Conservation (phyloP, 805 yeast genomes). For the Saturnispora sekii region DNA sequence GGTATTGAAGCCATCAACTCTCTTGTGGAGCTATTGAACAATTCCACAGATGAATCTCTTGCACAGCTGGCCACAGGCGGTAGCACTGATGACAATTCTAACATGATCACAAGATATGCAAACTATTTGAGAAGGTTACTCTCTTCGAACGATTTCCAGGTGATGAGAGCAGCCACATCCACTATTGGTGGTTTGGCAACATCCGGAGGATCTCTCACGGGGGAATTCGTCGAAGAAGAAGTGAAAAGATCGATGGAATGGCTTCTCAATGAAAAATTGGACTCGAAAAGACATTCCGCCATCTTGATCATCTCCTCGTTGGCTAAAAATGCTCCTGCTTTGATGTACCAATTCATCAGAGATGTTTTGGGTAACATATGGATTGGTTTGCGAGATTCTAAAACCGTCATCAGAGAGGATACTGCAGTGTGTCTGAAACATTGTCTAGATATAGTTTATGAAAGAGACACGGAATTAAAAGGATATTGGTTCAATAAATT, state of each 20-base stretch:
- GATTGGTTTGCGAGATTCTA: slow-evolving; percentile 78
- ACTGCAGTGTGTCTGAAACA: slow-evolving; percentile 73
- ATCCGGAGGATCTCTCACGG: slow-evolving; percentile 82
- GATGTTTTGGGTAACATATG: slow-evolving; percentile 76
- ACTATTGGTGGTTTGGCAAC: slow-evolving; percentile 84
- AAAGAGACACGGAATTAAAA: slow-evolving; percentile 62
- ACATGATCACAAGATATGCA: slow-evolving; percentile 84
- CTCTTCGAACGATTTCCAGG: slow-evolving; percentile 72
- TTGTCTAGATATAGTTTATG: slow-evolving; percentile 70
- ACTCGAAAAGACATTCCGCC: slow-evolving; percentile 84
- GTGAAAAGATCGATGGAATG: slow-evolving; percentile 85
- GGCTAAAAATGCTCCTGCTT: slow-evolving; percentile 80
- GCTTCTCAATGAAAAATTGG: slow-evolving; percentile 82
- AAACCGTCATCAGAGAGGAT: slow-evolving; percentile 65
- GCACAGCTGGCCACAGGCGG: slow-evolving; percentile 28
- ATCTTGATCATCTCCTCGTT: slow-evolving; percentile 71
- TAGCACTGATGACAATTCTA: slow-evolving; percentile 60
- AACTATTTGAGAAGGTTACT: slow-evolving; percentile 74
- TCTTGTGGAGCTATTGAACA: slow-evolving; percentile 74
- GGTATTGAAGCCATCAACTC: slow-evolving; percentile 89
- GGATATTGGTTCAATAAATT: slow-evolving; percentile 68
- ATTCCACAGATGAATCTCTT: slow-evolving; percentile 32
- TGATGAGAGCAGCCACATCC: slow-evolving; percentile 78
- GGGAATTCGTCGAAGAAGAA: slow-evolving; percentile 88
- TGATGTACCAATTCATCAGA: slow-evolving; percentile 67